Base-by-base conservation (phyloP, 441 rosid genomes). In the Dalechampia spathulata region DNA sequence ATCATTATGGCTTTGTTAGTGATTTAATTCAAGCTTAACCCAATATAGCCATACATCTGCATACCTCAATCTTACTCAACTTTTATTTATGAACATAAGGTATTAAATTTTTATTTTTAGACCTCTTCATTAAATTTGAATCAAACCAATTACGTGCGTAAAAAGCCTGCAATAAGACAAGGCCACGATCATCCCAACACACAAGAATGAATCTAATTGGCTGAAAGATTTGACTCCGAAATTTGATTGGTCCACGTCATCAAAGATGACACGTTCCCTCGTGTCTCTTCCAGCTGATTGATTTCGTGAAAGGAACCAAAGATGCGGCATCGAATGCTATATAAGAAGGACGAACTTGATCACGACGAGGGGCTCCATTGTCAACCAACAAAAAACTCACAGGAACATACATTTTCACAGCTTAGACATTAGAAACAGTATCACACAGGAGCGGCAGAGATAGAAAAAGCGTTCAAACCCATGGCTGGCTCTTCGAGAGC, bases 161-260 rank as follows among this genome's bases (percentile, higher is more conserved):
- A 51, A 27, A 7, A 13, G 7, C 15, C 26, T 5, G 38, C 60
- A 55, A 44, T 30, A 32, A 70, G 38, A 41, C 48, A 73, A 78
- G 76, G 82, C 69, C 74, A 67, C 47, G 83, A 73, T 65, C 44
- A 25, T 30, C 67, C 74, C 78, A 78, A 62, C 85, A 48, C 85
- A 48, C 57, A 32, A 66, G 75, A 75, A 53, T 58, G 7, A 79
- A 68, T 73, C 30, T 70, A 60, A 78, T 80, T 87, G 96, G 96
- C 37, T 34, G 1, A 17, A 41, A 15, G 1, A 2, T 28, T 21
- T 17, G 30, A 4, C 5, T 25, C 56, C 47, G n/a, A 7, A 48
- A 25, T 2, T 2, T 57, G 2, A 79, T 76, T 87, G 87, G 96
- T 78, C 80, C 83, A 81, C 80, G 79, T 78, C 77, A 75, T 7